phyloP scores from a whole-genome alignment of 768 basidiomycete genomes.

The Trametes cingulata region DNA sequence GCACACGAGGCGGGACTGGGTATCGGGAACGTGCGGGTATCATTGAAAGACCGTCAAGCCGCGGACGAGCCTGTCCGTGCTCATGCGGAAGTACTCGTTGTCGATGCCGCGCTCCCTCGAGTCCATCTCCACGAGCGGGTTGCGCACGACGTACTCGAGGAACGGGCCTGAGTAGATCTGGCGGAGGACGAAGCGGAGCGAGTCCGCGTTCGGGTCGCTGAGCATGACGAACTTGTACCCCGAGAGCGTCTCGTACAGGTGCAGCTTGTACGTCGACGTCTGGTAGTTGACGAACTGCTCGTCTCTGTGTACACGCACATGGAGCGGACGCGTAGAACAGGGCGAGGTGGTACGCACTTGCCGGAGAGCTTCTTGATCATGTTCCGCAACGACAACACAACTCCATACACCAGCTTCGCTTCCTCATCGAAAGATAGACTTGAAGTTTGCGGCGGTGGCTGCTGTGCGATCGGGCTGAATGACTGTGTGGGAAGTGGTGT shows the following conservation, averaged over 20 bases:
- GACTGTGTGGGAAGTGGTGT: slow-evolving; percentile 23
- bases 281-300: slow-evolving; percentile 90
- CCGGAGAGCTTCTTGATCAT: slow-evolving; percentile 95
- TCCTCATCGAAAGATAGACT: slow-evolving; percentile 95
- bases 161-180: slow-evolving; percentile 94
- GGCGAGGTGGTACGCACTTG: slow-evolving; percentile 48
- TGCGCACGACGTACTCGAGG: slow-evolving; percentile 90
- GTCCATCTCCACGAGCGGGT: slow-evolving; percentile 85
- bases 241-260: slow-evolving; percentile 87
- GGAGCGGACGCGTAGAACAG: not conserved
- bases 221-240: slow-evolving; percentile 97
- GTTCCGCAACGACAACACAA: slow-evolving; percentile 85
- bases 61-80: slow-evolving; percentile 73
- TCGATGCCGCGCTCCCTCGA: slow-evolving; percentile 84
- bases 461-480: slow-evolving; percentile 36
- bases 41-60: slow-evolving; percentile 50
- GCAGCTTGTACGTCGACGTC: slow-evolving; percentile 91
- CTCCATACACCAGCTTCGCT: slow-evolving; percentile 95
- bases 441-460: slow-evolving; percentile 45
- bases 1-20: not conserved
- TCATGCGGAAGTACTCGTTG: slow-evolving; percentile 86
- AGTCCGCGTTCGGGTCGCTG: slow-evolving; percentile 83
- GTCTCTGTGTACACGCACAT: slow-evolving; percentile 51
- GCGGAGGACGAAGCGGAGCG: slow-evolving; percentile 77
- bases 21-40: not conserved